phyloP scores from a whole-genome alignment of 2,329 filamentous ascomycete genomes.

The Diaporthe caulivora region DNA sequence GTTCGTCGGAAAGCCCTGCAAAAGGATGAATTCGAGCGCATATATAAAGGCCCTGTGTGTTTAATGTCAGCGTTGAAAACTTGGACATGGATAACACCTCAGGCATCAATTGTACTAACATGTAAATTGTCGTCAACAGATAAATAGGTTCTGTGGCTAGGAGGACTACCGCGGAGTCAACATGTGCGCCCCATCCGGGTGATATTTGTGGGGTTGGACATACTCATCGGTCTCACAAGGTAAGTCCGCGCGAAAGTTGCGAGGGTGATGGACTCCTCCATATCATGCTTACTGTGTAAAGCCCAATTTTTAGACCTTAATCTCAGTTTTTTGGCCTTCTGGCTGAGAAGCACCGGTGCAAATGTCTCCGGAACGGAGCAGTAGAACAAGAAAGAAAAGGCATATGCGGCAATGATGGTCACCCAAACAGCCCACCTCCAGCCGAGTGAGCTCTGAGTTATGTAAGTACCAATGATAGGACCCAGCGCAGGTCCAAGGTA shows the following conservation, averaged over 20 bases:
- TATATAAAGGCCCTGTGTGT: not conserved
- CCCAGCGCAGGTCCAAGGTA: constrained; percentile 8
- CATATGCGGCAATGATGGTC: not conserved
- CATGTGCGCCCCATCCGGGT: not conserved
- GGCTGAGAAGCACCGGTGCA: not conserved
- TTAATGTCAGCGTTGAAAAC: not conserved
- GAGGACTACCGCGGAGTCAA: not conserved
- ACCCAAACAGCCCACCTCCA: constrained; percentile 4
- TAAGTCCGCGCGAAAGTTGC: not conserved
- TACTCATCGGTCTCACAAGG: constrained; percentile 5
- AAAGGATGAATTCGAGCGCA: not conserved
- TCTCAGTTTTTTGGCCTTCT: not conserved
- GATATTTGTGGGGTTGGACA: not conserved
- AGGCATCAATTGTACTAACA: not conserved
- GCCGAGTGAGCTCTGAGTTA: not conserved
- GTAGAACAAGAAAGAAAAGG: constrained; percentile 2
- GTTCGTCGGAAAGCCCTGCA: not conserved
- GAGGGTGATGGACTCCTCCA: not conserved
- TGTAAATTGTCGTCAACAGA: not conserved
- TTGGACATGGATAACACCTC: not conserved
- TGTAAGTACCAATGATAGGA: constrained; percentile 2
- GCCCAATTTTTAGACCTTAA: constrained; percentile 3
- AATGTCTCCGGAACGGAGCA: constrained; percentile 2
- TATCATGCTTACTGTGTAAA: constrained; percentile 6
- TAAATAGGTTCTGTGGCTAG: not conserved